Evolutionary conservation across 768 basidiomycete species (phyloP).

Genomic region (Zangia roseola): DNA sequence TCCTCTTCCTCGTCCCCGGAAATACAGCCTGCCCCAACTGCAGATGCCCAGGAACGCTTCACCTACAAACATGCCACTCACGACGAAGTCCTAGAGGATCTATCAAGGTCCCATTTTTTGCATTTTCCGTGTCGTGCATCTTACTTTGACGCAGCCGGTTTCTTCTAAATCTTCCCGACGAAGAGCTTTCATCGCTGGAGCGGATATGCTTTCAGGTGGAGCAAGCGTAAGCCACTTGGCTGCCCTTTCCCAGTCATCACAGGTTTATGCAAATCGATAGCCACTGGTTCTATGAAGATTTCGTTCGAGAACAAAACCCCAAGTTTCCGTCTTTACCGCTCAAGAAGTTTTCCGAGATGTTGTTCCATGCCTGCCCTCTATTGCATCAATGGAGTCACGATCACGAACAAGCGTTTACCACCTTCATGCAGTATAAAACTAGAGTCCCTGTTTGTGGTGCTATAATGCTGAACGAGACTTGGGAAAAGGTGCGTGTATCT

Average conservation of each 20-base stretch:
- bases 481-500: conserved; percentile 75
- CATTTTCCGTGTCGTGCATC: conserved; percentile 6
- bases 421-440: conserved; percentile 95
- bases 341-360: conserved; percentile 89
- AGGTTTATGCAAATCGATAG: conserved; percentile 40
- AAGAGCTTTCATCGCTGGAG: conserved; percentile 87
- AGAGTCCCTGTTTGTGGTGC: conserved; percentile 97
- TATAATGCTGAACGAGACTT: conserved; percentile 87
- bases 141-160: conserved; percentile 65
- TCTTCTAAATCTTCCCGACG: conserved; percentile 92
- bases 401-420: conserved; percentile 82
- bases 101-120: conserved; percentile 64
- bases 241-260: conserved; percentile 8
- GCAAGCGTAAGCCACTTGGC: conserved; percentile 75
- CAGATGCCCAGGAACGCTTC: conserved; percentile 40
- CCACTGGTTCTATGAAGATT: conserved; percentile 99
- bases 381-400: conserved; percentile 81
- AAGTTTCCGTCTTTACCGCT: conserved; percentile 84
- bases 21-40: conserved; percentile 49
- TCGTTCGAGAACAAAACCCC: conserved; percentile 88
- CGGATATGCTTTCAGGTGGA: conserved; percentile 98
- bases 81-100: conserved; percentile 87
- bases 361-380: conserved; percentile 84
- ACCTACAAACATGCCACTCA: conserved; percentile 72
- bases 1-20: conserved; percentile 81